Evolutionary conservation across 1,284 basidiomycete genomes (phyloP).

Genomic region (Flammula alnicola): DNA sequence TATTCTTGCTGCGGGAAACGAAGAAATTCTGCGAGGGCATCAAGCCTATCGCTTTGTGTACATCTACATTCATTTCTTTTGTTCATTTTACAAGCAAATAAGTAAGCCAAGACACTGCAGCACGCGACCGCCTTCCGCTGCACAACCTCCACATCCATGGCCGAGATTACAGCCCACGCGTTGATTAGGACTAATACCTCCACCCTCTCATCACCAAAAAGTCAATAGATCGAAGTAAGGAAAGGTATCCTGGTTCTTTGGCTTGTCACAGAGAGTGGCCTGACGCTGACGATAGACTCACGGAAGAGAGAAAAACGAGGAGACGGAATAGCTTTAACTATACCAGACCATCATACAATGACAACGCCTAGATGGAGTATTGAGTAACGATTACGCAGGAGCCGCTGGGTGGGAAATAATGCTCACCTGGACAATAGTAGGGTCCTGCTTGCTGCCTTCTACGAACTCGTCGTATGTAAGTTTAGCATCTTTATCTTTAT

Average conservation of each 20-base stretch:
- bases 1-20: slow-evolving; percentile 13
- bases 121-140: too few species aligned
- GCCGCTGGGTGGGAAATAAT: slow-evolving; percentile 11
- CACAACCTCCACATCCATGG: too few species aligned
- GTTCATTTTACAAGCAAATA: slow-evolving; percentile 15
- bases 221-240: background rate
- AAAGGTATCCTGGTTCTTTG: too few species aligned
- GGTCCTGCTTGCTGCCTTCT: slow-evolving; percentile 96
- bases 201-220: too few species aligned
- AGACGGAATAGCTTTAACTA: slow-evolving; percentile 33
- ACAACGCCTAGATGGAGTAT: slow-evolving; percentile 61
- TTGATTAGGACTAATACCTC: too few species aligned
- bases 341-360: slow-evolving; percentile 79
- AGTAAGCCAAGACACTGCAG: too few species aligned
- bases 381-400: background rate
- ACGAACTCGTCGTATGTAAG: slow-evolving; percentile 96
- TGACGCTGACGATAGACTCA: slow-evolving; percentile 6
- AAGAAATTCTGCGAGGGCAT: background rate
- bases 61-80: slow-evolving; percentile 15
- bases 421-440: slow-evolving; percentile 93
- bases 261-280: too few species aligned
- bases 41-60: slow-evolving; percentile 3
- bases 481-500: slow-evolving; percentile 86
- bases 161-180: too few species aligned
- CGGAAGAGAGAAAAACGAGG: slow-evolving; percentile 2